Percentiles rank a stretch among this genome's conserved stretches.
phyloP scores from a whole-genome alignment of 2,329 filamentous ascomycete genomes.

The Aspergillus sp. region DNA sequence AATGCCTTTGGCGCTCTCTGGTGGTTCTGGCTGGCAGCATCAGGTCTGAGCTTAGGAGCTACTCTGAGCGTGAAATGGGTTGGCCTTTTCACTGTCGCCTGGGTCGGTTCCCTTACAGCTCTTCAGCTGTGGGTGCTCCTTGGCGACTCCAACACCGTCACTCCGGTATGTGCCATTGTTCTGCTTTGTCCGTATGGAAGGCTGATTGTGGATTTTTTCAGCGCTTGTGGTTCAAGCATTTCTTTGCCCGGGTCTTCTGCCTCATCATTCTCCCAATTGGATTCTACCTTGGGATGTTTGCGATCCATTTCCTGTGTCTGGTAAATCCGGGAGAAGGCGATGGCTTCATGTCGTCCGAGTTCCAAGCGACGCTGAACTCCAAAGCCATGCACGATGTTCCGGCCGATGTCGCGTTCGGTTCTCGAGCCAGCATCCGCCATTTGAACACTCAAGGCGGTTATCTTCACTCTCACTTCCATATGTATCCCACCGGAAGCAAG shows the following conservation, averaged over 20 bases:
- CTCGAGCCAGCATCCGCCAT: constrained; percentile 76
- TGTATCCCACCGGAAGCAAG: constrained; percentile 96
- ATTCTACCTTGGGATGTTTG: constrained; percentile 97
- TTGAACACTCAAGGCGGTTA: constrained; percentile 97
- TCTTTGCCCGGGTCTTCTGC: constrained; percentile 83
- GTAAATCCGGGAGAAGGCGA: constrained; percentile 94
- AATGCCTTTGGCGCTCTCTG: constrained; percentile 82
- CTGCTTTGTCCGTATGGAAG: neutral
- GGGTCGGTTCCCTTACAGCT: constrained; percentile 84
- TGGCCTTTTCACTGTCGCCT: constrained; percentile 94
- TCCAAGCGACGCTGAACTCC: constrained; percentile 92
- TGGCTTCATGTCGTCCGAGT: constrained; percentile 99
- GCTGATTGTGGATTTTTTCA: constrained; percentile 25
- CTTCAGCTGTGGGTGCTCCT: constrained; percentile 93
- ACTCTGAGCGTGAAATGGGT: constrained; percentile 98
- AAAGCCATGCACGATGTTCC: constrained; percentile 95
- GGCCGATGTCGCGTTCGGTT: constrained; percentile 83
- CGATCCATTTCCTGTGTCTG: constrained; percentile 87
- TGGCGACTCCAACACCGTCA: constrained; percentile 78
- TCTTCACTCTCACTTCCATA: constrained; percentile 89
- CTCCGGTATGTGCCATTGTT: constrained; percentile 46
- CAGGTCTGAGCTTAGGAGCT: constrained; percentile 76
- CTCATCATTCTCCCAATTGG: constrained; percentile 77
- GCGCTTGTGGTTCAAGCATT: constrained; percentile 85
- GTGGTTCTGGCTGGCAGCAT: constrained; percentile 96